Evolutionary conservation across 306 rosid species (phyloP).

Genomic region (Lupinus albus): DNA sequence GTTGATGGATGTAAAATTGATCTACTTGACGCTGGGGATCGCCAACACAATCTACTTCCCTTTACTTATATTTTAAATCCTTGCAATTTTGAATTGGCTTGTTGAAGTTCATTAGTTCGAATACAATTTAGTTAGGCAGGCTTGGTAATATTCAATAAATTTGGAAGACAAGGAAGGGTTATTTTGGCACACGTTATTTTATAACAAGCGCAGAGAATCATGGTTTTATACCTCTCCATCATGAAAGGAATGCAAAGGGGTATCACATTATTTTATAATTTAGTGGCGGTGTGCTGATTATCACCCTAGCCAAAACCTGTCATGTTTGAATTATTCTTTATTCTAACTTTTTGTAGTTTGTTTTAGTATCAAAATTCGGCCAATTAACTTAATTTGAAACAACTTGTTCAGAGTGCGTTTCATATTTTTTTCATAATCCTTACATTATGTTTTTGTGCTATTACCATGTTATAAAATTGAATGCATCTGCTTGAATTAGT

Average conservation of each 20-base stretch:
- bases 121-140: neutral
- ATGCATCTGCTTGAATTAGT: constrained; percentile 12
- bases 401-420: constrained; percentile 18
- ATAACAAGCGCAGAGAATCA: neutral
- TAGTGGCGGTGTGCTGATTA: constrained; percentile 1
- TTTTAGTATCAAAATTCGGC: constrained; percentile 8
- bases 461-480: constrained; percentile 5
- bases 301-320: constrained; percentile 9
- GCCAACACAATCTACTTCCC: neutral
- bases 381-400: constrained; percentile 18
- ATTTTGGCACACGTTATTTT: neutral
- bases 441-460: constrained; percentile 17
- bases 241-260: constrained; percentile 6
- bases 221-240: constrained; percentile 11
- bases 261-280: constrained; percentile 2
- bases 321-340: neutral
- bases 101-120: neutral
- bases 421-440: constrained; percentile 13
- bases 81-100: neutral
- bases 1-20: constrained; percentile 19
- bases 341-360: constrained; percentile 24
- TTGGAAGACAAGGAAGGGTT: neutral
- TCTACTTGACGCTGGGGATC: neutral
- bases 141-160: neutral
- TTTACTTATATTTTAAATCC: neutral